A percentile compares a stretch with the other conserved stretches of the same genome.
phyloP scores from a whole-genome alignment of 2,329 filamentous ascomycete species.

The Cucurbitaria berberidis region DNA sequence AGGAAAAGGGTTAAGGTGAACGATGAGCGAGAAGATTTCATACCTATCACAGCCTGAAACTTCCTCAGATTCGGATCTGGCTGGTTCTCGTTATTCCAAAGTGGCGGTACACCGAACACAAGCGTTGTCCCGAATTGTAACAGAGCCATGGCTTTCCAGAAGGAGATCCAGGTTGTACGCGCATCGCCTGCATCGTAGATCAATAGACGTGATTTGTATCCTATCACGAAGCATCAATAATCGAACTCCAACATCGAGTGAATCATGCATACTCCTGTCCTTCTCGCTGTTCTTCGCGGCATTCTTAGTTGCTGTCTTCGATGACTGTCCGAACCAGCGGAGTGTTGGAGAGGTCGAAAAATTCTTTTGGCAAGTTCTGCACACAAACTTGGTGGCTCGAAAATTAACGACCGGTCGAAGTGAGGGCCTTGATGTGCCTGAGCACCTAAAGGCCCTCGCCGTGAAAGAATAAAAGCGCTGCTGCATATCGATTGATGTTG shows the following conservation, averaged over 20 bases:
- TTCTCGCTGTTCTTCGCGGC: conserved; percentile 29
- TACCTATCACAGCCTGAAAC: conserved; percentile 39
- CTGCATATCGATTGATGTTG: conserved; percentile 33
- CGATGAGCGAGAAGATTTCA: neutral
- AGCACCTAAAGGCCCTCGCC: conserved; percentile 27
- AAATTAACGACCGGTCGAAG: neutral
- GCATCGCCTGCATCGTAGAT: conserved; percentile 49
- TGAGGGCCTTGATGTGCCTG: conserved; percentile 11
- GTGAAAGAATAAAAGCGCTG: conserved; percentile 27
- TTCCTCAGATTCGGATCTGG: conserved; percentile 36
- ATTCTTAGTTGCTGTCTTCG: conserved; percentile 26
- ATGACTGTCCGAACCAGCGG: conserved; percentile 21
- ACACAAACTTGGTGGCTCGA: conserved; percentile 28
- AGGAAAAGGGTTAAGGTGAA: neutral
- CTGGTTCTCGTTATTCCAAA: conserved; percentile 45
- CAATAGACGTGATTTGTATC: conserved; percentile 36
- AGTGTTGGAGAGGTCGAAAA: conserved; percentile 38
- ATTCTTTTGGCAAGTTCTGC: conserved; percentile 36
- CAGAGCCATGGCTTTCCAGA: conserved; percentile 46
- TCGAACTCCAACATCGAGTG: neutral
- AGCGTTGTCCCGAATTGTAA: conserved; percentile 43
- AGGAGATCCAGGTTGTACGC: conserved; percentile 44
- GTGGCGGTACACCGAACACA: conserved; percentile 39
- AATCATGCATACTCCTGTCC: conserved; percentile 26
- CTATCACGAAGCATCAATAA: conserved; percentile 9